Percentiles rank a stretch among this genome's conserved stretches.
These are phyloP conservation scores for Fusarium proliferatum DNA, from an alignment of 2,329 filamentous ascomycete species.

Conservation along the genomic window DNA sequence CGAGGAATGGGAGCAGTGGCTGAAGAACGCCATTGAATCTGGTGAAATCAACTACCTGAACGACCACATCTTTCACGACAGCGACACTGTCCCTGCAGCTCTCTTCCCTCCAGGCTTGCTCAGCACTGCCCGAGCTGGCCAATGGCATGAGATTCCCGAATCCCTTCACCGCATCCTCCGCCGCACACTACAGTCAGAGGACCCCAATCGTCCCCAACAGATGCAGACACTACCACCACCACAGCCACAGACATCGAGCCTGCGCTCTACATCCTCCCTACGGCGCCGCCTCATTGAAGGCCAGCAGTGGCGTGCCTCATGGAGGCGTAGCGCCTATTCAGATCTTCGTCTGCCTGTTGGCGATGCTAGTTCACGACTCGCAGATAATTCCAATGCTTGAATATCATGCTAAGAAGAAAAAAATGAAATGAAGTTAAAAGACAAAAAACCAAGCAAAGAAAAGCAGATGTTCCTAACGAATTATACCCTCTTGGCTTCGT, in stretches of 20 bases:
- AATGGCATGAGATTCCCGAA: conserved; percentile 69
- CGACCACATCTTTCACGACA: conserved; percentile 52
- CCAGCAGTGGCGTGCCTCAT: conserved; percentile 23
- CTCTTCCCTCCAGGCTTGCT: conserved; percentile 65
- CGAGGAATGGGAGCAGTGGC: conserved; percentile 79
- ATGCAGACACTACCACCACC: conserved; percentile 14
- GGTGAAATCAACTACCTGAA: conserved; percentile 64
- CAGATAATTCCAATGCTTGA: conserved; percentile 35
- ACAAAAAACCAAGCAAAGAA: conserved; percentile 20
- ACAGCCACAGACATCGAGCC: conserved; percentile 20
- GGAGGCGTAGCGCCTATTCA: conserved; percentile 44
- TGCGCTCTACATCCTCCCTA: conserved; percentile 14
- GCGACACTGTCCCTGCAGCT: conserved; percentile 47
- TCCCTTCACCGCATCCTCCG: conserved; percentile 65
- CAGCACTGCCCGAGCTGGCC: conserved; percentile 64
- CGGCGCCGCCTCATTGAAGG: conserved; percentile 35
- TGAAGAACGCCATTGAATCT: conserved; percentile 75
- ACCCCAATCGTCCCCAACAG: conserved; percentile 34
- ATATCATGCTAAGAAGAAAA: background rate
- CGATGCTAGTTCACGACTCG: conserved; percentile 44
- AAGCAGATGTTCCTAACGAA: conserved; percentile 26
- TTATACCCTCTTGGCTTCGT: conserved; percentile 39
- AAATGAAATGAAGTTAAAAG: conserved; percentile 12
- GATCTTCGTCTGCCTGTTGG: conserved; percentile 55
- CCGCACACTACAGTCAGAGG: conserved; percentile 57